Base-by-base conservation (phyloP, 2,329 filamentous ascomycete species). In the Phaeoacremonium minimum region DNA sequence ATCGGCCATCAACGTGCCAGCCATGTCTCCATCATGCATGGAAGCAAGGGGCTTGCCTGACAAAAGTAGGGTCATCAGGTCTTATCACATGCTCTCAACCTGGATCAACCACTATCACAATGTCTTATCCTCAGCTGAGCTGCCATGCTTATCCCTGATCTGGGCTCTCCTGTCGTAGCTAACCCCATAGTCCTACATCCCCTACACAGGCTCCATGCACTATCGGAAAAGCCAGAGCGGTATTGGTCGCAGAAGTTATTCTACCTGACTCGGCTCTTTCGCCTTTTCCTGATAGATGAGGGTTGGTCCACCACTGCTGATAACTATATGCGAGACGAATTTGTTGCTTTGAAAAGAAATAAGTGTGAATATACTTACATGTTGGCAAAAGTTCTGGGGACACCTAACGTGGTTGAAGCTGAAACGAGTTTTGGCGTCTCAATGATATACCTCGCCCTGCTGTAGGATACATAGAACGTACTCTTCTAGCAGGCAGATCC, bases 361-460 rank as follows among this genome's bases (percentile, higher is more conserved):
- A 82, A 82, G 51, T 74, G 67, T 46, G 59, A 68, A 4, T 64
- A 79, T 28, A 56, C 76, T 2, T 81, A 82, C 51, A 68, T 73
- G 14, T 60, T 82, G 1, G 50, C 68, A 4, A 64, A 66, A 4
- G 60, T 66, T 9, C 69, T 56, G 8, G 61, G 66, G 2, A 76
- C 77, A 1, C 60, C 58, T 2, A 66, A 65, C 29, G 57, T 80
- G 15, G 67, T 82, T 26, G 77, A 83, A 48, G 76, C 74, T 0
- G 78, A 77, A 1, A 82, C 78, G 1, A 73, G 68, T 29, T 82
- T 77, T 39, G 78, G 78, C 3, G 67, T 83, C 2, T 77, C 71
- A 38, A 81, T 77, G 0, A 77, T 82, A 30, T 83, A 80, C 41
- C 64, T 82, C 3, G 75, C 77, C 0, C 58, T 81, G 78, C 75